These are phyloP conservation scores for Dunaliella primolecta DNA, from an alignment of 139 green algal species.

Conservation along the genomic window DNA sequence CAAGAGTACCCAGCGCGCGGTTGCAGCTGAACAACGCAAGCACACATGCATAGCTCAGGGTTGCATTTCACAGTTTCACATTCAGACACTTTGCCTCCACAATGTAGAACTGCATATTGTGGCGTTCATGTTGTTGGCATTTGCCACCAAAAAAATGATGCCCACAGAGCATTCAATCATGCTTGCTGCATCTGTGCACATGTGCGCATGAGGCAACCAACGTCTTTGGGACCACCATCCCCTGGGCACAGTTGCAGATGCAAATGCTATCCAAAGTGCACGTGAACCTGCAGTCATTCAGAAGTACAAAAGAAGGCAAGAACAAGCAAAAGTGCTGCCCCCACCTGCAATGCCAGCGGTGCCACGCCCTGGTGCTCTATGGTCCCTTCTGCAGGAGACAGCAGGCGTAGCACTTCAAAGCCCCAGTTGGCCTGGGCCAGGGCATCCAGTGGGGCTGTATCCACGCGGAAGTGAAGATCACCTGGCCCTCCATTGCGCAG, in stretches of 20 bases:
- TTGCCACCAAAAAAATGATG: neutral
- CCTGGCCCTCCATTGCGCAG: constrained; percentile 53
- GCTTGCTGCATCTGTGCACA: too few relatives aligned
- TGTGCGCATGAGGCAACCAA: too few relatives aligned
- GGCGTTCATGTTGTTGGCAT: neutral
- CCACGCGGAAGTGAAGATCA: constrained; percentile 43
- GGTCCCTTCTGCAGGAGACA: neutral
- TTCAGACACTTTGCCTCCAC: neutral
- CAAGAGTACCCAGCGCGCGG: constrained; percentile 16
- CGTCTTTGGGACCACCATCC: too few relatives aligned
- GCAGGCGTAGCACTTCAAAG: constrained; percentile 27
- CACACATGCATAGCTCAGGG: neutral
- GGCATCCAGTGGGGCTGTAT: constrained; percentile 30
- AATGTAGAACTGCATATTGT: neutral
- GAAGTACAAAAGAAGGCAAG: too few relatives aligned
- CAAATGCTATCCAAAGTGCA: too few relatives aligned
- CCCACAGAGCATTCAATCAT: neutral
- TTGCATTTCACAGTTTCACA: neutral
- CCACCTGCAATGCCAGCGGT: neutral
- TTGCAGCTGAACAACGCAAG: constrained; percentile 27
- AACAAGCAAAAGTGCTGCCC: too few relatives aligned
- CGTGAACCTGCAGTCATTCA: too few relatives aligned
- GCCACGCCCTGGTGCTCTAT: neutral
- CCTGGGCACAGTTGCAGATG: too few relatives aligned
- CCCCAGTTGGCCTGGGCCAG: constrained; percentile 37